Percentiles rank a stretch among this genome's conserved stretches.
These are phyloP conservation scores for Syzygium oleosum DNA, from an alignment of 345 rosid genomes.

Conservation along the genomic window DNA sequence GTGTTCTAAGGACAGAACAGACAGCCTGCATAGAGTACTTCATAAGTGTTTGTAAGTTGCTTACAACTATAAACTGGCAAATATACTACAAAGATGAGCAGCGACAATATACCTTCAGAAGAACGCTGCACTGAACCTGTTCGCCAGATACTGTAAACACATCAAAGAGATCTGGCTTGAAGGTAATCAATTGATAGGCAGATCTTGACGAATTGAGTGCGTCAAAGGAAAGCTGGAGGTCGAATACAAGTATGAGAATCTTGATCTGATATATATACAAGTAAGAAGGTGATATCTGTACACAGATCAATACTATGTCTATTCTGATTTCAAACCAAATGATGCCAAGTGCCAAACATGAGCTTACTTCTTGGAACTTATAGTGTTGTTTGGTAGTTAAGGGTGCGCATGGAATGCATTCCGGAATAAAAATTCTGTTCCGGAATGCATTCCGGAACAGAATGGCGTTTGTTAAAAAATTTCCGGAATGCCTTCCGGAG, in stretches of 20 bases:
- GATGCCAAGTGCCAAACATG: not conserved
- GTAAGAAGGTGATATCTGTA: not conserved
- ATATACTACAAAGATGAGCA: not conserved
- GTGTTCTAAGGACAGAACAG: constrained; percentile 78
- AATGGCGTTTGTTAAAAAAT: no score
- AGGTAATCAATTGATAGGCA: constrained; percentile 60
- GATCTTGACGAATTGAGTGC: constrained; percentile 78
- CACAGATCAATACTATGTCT: no score
- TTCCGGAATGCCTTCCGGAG: no score
- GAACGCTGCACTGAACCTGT: constrained; percentile 63
- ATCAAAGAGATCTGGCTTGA: constrained; percentile 60
- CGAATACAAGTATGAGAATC: not conserved
- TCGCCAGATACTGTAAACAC: constrained; percentile 37
- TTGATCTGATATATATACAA: rapidly evolving
- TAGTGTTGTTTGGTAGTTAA: not conserved
- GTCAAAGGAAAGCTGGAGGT: constrained; percentile 54
- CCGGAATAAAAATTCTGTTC: no score
- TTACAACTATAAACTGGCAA: not conserved
- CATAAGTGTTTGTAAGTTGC: not conserved
- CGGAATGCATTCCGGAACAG: no score
- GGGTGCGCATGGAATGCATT: no score
- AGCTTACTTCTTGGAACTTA: not conserved
- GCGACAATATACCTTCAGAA: constrained; percentile 45
- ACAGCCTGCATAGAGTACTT: constrained; percentile 34
- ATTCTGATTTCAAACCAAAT: no score